Evolutionary conservation across 768 basidiomycete genomes (phyloP), one percentile per base, ranked within the genome.

Genomic region (Porphyrellus cyaneotinctus): DNA sequence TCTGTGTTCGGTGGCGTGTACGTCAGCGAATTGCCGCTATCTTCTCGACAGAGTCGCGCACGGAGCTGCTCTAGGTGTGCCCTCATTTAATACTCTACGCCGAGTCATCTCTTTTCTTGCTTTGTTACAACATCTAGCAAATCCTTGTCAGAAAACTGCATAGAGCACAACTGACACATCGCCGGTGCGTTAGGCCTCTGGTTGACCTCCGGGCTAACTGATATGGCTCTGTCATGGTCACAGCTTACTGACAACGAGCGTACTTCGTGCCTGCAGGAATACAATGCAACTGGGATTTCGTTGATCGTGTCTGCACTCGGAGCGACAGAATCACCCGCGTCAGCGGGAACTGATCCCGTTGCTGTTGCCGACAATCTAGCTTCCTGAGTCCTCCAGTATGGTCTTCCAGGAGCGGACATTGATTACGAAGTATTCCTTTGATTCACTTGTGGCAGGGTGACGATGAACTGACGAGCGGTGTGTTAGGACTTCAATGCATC

Each of bases 261-360:
- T 26, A 55, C 71, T 17, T 38, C 69, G 14, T 72, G 78, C 57
- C 69, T 80, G 56, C 57, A 73, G 1, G 71, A 77, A 50, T 83
- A 82, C 60, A 68, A 70, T 20, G 72, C 75, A 1, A 79, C 80
- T 8, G 81, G 81, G 17, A 81, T 82, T 60, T 76, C 75, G 41
- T 62, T 84, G 32, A 75, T 83, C 51, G 81, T 83, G 7, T 78
- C 79, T 49, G 72, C 72, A 5, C 82, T 83, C 56, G 78, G 78
- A 5, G 66, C 72, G 9, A 51, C 59, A 2, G 57, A 64, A 38
- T 57, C 66, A 12, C 78, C 78, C 4, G 79, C 77, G 2, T 62
- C 73, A 1, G 57, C 61, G 10, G 73, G 72, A 28, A 57, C 59
- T 1, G 69, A 78, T 49, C 71, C 78, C 0, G 64, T 67, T 18